These are phyloP conservation scores for Pyrenochaeta sp. DNA, from an alignment of 2,329 filamentous ascomycete genomes.

Conservation along the genomic window DNA sequence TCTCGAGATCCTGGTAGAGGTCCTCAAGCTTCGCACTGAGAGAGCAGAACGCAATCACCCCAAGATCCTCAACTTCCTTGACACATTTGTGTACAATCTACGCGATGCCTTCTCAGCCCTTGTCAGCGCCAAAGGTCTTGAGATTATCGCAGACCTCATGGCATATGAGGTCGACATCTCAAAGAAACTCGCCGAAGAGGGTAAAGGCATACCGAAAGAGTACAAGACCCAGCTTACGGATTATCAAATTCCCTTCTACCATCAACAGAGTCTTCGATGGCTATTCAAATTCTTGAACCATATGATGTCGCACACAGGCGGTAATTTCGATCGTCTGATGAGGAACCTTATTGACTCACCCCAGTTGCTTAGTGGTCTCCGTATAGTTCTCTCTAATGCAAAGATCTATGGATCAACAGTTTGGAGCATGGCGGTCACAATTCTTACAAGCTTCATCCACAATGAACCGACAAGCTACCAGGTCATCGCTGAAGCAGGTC, in stretches of 20 bases:
- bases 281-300: slow-evolving; percentile 96
- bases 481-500: slow-evolving; percentile 90
- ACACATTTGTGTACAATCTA: slow-evolving; percentile 85
- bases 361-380: slow-evolving; percentile 79
- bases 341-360: slow-evolving; percentile 95
- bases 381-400: slow-evolving; percentile 82
- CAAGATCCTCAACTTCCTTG: slow-evolving; percentile 85
- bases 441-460: slow-evolving; percentile 95
- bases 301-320: slow-evolving; percentile 83
- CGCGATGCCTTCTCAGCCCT: slow-evolving; percentile 85
- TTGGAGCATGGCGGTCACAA: slow-evolving; percentile 93
- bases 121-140: slow-evolving; percentile 82
- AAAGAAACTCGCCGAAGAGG: slow-evolving; percentile 69
- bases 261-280: slow-evolving; percentile 93
- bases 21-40: slow-evolving; percentile 81
- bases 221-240: slow-evolving; percentile 86
- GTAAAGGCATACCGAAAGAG: slow-evolving; percentile 74
- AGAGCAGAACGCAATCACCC: slow-evolving; percentile 86
- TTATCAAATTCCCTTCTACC: slow-evolving; percentile 90
- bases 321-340: slow-evolving; percentile 87
- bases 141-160: slow-evolving; percentile 88
- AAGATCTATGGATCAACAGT: slow-evolving; percentile 87
- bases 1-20: slow-evolving; percentile 88
- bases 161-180: slow-evolving; percentile 79
- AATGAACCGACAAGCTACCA: slow-evolving; percentile 98